Evolutionary conservation across 768 basidiomycete genomes (phyloP).

Genomic region (Asterophora parasitica): DNA sequence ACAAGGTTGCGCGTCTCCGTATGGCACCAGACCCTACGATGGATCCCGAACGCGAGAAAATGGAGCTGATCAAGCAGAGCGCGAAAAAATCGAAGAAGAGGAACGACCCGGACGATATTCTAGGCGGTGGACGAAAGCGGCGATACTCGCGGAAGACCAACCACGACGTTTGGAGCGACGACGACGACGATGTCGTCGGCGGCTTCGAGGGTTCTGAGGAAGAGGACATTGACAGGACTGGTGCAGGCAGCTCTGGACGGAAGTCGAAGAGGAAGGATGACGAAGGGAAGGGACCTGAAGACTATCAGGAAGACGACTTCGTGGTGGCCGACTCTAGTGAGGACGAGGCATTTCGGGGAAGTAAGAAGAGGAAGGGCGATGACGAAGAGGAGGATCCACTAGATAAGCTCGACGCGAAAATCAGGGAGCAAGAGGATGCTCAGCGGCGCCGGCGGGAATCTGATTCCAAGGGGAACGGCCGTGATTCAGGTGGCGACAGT

Average conservation of each 20-base stretch:
- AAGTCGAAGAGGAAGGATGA: slow-evolving; percentile 45
- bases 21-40: slow-evolving; percentile 75
- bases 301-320: slow-evolving; percentile 85
- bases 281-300: slow-evolving; percentile 51
- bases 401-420: slow-evolving; percentile 68
- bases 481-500: slow-evolving; percentile 17
- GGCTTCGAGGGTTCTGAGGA: slow-evolving; percentile 55
- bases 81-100: slow-evolving; percentile 62
- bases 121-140: slow-evolving; percentile 45
- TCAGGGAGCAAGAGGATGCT: slow-evolving; percentile 52
- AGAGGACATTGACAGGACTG: slow-evolving; percentile 42
- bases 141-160: slow-evolving; percentile 37
- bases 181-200: slow-evolving; percentile 51
- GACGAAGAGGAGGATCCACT: slow-evolving; percentile 52
- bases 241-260: slow-evolving; percentile 28
- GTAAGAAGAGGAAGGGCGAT: slow-evolving; percentile 32
- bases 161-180: slow-evolving; percentile 55
- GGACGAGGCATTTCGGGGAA: slow-evolving; percentile 48
- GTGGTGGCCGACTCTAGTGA: slow-evolving; percentile 76
- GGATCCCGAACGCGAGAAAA: slow-evolving; percentile 72
- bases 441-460: slow-evolving; percentile 37
- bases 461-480: slow-evolving; percentile 24
- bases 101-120: slow-evolving; percentile 44
- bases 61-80: slow-evolving; percentile 60
- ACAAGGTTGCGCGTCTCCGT: slow-evolving; percentile 71